These are phyloP conservation scores for Raddia guianensis DNA, from an alignment of 176 grass and related monocot species.

Conservation along the genomic window DNA sequence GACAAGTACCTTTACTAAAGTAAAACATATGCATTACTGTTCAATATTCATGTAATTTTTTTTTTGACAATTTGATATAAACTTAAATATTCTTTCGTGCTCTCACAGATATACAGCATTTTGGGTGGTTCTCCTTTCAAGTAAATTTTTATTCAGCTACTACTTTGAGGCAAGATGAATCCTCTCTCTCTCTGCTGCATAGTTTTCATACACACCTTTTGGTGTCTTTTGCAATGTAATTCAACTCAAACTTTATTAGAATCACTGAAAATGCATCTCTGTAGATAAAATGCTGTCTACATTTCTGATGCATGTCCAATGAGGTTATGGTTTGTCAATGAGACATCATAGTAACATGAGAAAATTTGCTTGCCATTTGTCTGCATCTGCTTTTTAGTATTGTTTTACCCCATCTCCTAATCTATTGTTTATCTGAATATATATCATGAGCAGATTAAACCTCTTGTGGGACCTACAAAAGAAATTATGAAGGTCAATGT, in stretches of 20 bases:
- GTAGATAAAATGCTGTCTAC: neutral
- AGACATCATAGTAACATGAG: slow-evolving; percentile 20
- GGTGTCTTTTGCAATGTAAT: neutral
- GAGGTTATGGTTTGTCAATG: neutral
- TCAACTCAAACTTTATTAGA: neutral
- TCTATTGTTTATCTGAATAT: slow-evolving; percentile 30
- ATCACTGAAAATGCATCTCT: neutral
- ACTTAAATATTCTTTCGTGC: slow-evolving; percentile 42
- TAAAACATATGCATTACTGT: slow-evolving; percentile 50
- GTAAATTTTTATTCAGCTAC: slow-evolving; percentile 97
- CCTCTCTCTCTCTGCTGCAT: neutral
- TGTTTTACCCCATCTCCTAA: neutral
- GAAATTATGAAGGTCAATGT: slow-evolving; percentile 88
- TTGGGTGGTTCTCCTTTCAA: slow-evolving; percentile 79
- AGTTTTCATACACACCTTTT: neutral
- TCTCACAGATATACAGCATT: slow-evolving; percentile 79
- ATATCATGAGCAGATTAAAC: slow-evolving; percentile 83
- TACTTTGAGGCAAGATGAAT: slow-evolving; percentile 75
- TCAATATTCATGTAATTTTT: slow-evolving; percentile 11
- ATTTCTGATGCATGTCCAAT: slow-evolving; percentile 6
- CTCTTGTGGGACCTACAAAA: slow-evolving; percentile 86
- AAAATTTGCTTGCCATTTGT: slow-evolving; percentile 18
- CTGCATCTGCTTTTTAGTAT: neutral
- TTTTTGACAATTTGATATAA: slow-evolving; percentile 30
- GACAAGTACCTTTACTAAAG: slow-evolving; percentile 85